Conservation (phyloP, 306 rosid species). For the Castanopsis chinensis region DNA sequence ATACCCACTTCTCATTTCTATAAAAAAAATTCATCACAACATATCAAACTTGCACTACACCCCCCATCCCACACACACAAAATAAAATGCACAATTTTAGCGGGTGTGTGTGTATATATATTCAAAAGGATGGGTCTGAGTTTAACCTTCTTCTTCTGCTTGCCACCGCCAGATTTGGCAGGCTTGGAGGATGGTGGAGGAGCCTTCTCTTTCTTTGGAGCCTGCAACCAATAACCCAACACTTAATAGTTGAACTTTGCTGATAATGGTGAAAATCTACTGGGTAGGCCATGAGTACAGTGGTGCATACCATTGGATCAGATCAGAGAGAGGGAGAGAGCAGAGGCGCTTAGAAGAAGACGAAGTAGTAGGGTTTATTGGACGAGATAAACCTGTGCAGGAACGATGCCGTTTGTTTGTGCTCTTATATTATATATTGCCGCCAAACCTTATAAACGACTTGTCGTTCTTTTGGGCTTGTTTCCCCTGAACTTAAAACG, state of each 20-base stretch:
- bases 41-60: not conserved
- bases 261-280: not conserved
- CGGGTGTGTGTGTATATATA: not conserved
- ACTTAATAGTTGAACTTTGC: not conserved
- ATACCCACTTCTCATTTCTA: not conserved
- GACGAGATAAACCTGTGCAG: too few species aligned
- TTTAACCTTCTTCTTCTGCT: conserved; percentile 70
- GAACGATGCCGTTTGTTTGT: not conserved
- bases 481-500: too few species aligned
- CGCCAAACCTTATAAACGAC: too few species aligned
- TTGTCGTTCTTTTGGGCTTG: too few species aligned
- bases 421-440: too few species aligned
- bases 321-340: not conserved
- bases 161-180: conserved; percentile 68
- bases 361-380: too few species aligned
- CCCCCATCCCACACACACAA: too few species aligned
- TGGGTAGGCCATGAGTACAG: not conserved
- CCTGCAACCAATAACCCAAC: conserved; percentile 25
- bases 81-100: not conserved
- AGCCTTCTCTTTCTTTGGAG: conserved; percentile 75
- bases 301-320: conserved; percentile 25
- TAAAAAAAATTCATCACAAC: not conserved
- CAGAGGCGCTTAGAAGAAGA: too few species aligned
- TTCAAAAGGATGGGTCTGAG: not conserved
- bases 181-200: conserved; percentile 71